Evolutionary conservation across 108 stramenopile genomes (phyloP), one percentile per base, ranked within the genome.

Genomic region (Cyclotella atomus): DNA sequence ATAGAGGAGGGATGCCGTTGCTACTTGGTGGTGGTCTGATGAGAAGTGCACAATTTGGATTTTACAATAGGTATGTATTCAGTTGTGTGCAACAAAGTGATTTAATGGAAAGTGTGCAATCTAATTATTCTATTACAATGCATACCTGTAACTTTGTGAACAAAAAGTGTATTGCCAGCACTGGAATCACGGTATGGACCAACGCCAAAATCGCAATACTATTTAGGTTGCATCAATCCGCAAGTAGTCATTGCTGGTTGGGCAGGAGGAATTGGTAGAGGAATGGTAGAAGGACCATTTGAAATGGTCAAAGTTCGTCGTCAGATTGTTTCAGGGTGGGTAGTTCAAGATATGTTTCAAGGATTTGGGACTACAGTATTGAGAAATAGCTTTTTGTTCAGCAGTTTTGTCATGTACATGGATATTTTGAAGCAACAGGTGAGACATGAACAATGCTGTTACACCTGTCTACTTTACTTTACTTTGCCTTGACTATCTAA

Each of bases 21-120:
- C 77, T 95, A 52, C n/a, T 95, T 12, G 94, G 94, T 28, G 94
- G 94, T 1, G 71, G 83, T 19, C 49, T 95, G 17, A 90, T 92
- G 85, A 64, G 94, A 55, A 89, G 88, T 33, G 94, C 94, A 0
- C 94, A 95, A 72, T 95, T 95, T 75, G 94, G 94, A 20, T 83
- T 90, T n/a, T 85, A 87, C 62, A 87, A 83, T 15, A 63, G 64
- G 64, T 65, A 28, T 49, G 56, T 57, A 32, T 57, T 28, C n/a
- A n/a, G n/a, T n/a, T n/a, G n/a, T n/a, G n/a, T n/a, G n/a, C n/a
- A n/a, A n/a, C n/a, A n/a, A n/a, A n/a, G n/a, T n/a, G n/a, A n/a
- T n/a, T n/a, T n/a, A n/a, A n/a, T n/a, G n/a, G n/a, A n/a, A n/a
- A n/a, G n/a, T n/a, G n/a, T n/a, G n/a, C n/a, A n/a, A n/a, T n/a